A percentile compares a stretch with the other conserved stretches of the same genome.
These are phyloP conservation scores for Protomyces lactucae-debilis DNA, from an alignment of 1,139 yeast species.

Conservation along the genomic window DNA sequence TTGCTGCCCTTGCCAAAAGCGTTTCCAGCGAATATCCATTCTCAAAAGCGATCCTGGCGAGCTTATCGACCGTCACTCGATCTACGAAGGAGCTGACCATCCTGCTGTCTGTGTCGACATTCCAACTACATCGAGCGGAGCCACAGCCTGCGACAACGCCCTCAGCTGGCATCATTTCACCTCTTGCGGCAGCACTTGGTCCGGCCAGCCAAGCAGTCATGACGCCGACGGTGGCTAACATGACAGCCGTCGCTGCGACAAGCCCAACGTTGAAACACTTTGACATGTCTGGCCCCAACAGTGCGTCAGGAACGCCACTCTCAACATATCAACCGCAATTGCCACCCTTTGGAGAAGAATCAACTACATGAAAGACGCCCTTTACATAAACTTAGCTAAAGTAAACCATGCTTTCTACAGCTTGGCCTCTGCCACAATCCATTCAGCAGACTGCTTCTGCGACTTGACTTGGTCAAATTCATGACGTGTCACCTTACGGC, in stretches of 20 bases:
- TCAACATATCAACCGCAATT: neutral
- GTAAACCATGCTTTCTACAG: neutral
- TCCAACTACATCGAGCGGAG: conserved; percentile 6
- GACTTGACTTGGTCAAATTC: conserved; percentile 14
- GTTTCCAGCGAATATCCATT: conserved; percentile 29
- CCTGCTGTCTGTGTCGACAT: conserved; percentile 30
- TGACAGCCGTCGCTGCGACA: neutral
- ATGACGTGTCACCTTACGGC: conserved; percentile 34
- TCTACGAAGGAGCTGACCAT: conserved; percentile 31
- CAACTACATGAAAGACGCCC: neutral
- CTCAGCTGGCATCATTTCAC: conserved; percentile 1
- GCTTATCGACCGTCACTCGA: conserved; percentile 30
- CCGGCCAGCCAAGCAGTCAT: conserved; percentile 21
- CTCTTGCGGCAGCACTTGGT: conserved; percentile 24
- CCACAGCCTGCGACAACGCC: conserved; percentile 8
- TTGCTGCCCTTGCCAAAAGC: conserved; percentile 29
- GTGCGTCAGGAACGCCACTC: neutral
- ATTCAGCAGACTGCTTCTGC: conserved; percentile 2
- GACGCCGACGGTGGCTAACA: conserved; percentile 5
- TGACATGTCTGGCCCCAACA: neutral
- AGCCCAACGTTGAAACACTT: neutral
- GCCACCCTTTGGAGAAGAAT: neutral
- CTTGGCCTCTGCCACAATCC: conserved; percentile 19
- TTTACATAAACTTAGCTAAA: neutral
- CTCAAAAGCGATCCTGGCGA: conserved; percentile 27